Percentiles rank a stretch among this genome's conserved stretches.
These are phyloP conservation scores for Calendula officinalis DNA, from an alignment of 129 eudicot species.

Conservation along the genomic window DNA sequence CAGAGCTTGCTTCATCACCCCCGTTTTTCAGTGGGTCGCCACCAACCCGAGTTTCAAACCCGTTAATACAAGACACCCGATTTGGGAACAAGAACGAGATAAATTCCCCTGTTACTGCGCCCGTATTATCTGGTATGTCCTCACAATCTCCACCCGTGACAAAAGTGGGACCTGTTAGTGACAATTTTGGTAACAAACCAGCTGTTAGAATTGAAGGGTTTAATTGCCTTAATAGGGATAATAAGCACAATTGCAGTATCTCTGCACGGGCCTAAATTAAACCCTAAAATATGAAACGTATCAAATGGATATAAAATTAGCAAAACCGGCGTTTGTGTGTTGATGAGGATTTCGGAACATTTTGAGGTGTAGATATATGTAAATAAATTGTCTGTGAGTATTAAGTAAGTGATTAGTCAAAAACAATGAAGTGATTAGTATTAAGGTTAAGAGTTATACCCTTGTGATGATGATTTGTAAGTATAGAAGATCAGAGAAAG, in stretches of 20 bases:
- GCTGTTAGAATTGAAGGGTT: constrained; percentile 88
- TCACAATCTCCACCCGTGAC: constrained; percentile 43
- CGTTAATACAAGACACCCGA: constrained; percentile 74
- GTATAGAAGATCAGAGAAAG: constrained; percentile 34
- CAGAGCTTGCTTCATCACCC: constrained; percentile 66
- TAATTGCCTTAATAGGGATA: constrained; percentile 65
- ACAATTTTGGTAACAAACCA: constrained; percentile 78
- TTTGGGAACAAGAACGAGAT: constrained; percentile 63
- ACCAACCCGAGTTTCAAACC: constrained; percentile 93
- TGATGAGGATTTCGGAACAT: constrained; percentile 41
- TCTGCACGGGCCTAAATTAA: constrained; percentile 60
- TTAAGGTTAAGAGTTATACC: constrained; percentile 10
- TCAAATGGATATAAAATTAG: constrained; percentile 29
- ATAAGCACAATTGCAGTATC: constrained; percentile 66
- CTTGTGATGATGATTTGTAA: constrained; percentile 48
- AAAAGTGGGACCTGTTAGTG: constrained; percentile 57
- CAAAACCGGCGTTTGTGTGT: constrained; percentile 15
- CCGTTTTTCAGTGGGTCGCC: constrained; percentile 92
- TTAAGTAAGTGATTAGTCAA: constrained; percentile 2
- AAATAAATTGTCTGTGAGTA: constrained; percentile 16
- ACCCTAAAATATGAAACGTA: constrained; percentile 9
- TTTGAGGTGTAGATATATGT: constrained; percentile 18
- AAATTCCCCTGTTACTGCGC: constrained; percentile 44
- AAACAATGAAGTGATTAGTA: background rate
- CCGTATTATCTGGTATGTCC: constrained; percentile 39